Base-by-base conservation (phyloP, 805 yeast genomes). In the Candida suzukii region DNA sequence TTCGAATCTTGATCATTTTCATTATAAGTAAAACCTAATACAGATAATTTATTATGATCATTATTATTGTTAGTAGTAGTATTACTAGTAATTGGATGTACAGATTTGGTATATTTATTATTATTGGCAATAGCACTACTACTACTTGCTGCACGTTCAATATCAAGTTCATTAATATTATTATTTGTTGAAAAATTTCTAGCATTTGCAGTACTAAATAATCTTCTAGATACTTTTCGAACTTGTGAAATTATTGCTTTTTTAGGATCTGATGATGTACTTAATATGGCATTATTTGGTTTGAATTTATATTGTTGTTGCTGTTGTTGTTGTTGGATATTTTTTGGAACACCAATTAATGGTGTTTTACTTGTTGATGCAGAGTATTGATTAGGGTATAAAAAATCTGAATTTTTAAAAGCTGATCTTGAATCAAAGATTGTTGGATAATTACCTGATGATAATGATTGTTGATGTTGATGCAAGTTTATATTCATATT, bases 211-310 rank as follows among this genome's bases (percentile, higher is more conserved):
- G n/a, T n/a, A 32, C 42, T 48, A 35, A 56, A 54, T 13, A 56
- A 36, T 35, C 47, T 51, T 29, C 53, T 58, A 2, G 61, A 57
- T 3, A 58, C 60, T 37, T 56, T 51, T 28, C 61, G 41, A 2
- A 57, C 60, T 38, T 57, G 57, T 0, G 62, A 58, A 2, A 56
- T 48, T 19, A 50, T 49, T n/a, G 44, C 44, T 18, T 36, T 42
- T 37, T 20, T 50, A 21, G 41, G 47, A 9, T 41, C 41, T 9
- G 14, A 10, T 3, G 22, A 13, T 5, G 4, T 5, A 6, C 24
- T 19, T 24, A 13, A 11, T 12, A 7, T 31, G 24, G n/a, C 4
- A 4, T 31, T 19, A 9, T 31, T 31, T 14, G 16, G 12, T 5
- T 8, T 8, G 26, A 8, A 11, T 11, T 24, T 24, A 8, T 24